Evolutionary conservation across 2,329 filamentous ascomycete genomes (phyloP), one percentile per base, ranked within the genome.

Genomic region (Amylocarpus encephaloides): DNA sequence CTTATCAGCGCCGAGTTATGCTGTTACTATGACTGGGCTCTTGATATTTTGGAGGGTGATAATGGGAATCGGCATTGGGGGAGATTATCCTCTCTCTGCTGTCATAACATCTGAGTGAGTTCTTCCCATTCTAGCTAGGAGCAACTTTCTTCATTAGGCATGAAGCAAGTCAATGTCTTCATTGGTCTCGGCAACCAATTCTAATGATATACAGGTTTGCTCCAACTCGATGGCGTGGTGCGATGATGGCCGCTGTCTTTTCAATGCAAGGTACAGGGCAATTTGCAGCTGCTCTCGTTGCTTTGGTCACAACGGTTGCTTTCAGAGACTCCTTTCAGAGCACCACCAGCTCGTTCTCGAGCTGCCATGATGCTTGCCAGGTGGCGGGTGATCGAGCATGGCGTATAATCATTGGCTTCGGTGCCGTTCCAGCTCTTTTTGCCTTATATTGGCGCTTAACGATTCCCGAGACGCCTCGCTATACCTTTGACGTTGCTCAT

Each of bases 241-340:
- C 83, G 51, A 92, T 93, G 84, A 86, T 93, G 74, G 85, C 83
- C 10, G 78, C 85, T 13, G 86, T 92, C 43, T 93, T 93, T 63
- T 86, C 85, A 34, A 91, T 91, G 86, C 88, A 93, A 62, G 86
- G 86, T 43, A 73, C 90, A 22, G 87, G 88, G n/a, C 86, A 92
- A 62, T 80, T 92, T 46, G 73, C 74, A 16, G 84, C 85, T 11
- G 83, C 85, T 22, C 71, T 90, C 5, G 76, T 91, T 16, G 80
- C 85, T 11, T 71, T 92, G 32, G 78, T 89, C 48, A 83, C 82
- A 34, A 84, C 82, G 0, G 70, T 75, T 13, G 79, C 77, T 2
- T 88, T 87, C 69, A 82, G 80, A 59, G 62, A 65, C 15, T 69
- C 73, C 1, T 78, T 78, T 53, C 55, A 67, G 42, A 61, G 61